These are phyloP conservation scores for Lepiota venenata DNA, from an alignment of 768 basidiomycete species.

Conservation along the genomic window DNA sequence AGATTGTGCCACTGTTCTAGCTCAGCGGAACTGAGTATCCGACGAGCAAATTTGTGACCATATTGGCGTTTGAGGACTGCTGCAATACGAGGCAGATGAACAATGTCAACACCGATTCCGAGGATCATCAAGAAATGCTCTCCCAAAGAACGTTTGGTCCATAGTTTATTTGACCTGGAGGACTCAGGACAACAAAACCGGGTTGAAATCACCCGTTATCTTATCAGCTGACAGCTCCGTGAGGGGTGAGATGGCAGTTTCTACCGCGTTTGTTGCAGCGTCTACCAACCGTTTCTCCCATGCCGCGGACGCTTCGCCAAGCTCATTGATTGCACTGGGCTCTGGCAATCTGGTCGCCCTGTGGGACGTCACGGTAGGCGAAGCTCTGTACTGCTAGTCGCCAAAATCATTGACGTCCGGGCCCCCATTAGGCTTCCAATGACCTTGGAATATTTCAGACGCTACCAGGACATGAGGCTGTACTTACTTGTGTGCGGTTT, in stretches of 20 bases:
- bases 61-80: conserved; percentile 49
- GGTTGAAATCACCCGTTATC: not conserved
- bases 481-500: conserved; percentile 79
- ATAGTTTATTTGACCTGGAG: conserved; percentile 3
- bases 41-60: conserved; percentile 44
- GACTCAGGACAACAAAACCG: conserved; percentile 3
- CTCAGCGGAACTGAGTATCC: conserved; percentile 61
- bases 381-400: not conserved
- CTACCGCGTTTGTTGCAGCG: conserved; percentile 40
- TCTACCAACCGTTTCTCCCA: conserved; percentile 45
- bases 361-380: conserved; percentile 40
- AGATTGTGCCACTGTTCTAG: conserved; percentile 35
- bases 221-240: not conserved
- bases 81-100: conserved; percentile 64
- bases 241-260: conserved; percentile 22
- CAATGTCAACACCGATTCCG: conserved; percentile 75
- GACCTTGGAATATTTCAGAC: conserved; percentile 63
- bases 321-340: conserved; percentile 44
- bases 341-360: conserved; percentile 42
- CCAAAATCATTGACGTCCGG: not conserved
- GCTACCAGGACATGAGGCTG: conserved; percentile 68
- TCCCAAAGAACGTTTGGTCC: no score
- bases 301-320: conserved; percentile 43
- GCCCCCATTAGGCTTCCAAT: conserved; percentile 34
- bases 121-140: conserved; percentile 51